A percentile compares a stretch with the other conserved stretches of the same genome.
These are phyloP conservation scores for Huntiella moniliformis DNA, from an alignment of 2,329 filamentous ascomycete species.

Conservation along the genomic window DNA sequence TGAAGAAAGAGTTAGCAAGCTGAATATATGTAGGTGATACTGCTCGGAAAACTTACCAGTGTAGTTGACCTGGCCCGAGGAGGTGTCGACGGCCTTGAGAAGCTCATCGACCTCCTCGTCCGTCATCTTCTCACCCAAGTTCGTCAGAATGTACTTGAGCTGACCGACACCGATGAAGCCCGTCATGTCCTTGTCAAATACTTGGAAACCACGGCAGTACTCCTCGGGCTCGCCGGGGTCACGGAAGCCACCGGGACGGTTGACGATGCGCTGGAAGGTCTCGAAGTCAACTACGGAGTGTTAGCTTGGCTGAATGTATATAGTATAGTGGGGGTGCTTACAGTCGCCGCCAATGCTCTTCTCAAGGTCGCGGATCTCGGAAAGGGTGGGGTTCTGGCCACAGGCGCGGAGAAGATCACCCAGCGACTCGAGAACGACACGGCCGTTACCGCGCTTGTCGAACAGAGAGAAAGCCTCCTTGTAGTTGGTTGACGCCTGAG, in stretches of 20 bases:
- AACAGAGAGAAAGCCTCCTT: constrained; percentile 99
- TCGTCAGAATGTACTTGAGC: constrained; percentile 93
- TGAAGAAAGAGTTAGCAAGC: constrained; percentile 17
- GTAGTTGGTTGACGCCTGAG: constrained; percentile 82
- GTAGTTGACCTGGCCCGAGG: constrained; percentile 93
- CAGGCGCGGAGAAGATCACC: constrained; percentile 91
- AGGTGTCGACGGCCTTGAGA: constrained; percentile 93
- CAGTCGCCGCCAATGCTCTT: constrained; percentile 78
- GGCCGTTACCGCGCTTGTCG: constrained; percentile 96
- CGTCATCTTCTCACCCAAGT: constrained; percentile 97
- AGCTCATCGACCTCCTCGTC: constrained; percentile 98
- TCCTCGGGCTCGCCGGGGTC: constrained; percentile 95
- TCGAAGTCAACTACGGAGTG: constrained; percentile 71
- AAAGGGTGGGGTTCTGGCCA: constrained; percentile 89
- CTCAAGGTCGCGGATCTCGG: constrained; percentile 85
- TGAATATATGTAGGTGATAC: too few species aligned
- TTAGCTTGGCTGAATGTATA: background rate
- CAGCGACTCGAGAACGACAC: constrained; percentile 67
- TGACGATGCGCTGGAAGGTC: constrained; percentile 88
- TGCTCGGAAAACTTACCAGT: constrained; percentile 43
- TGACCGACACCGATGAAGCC: constrained; percentile 96
- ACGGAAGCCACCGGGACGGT: constrained; percentile 93
- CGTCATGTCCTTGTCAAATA: constrained; percentile 98
- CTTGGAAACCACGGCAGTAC: constrained; percentile 96
- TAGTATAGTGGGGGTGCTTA: constrained; percentile 32